Percentiles rank a stretch among this genome's conserved stretches.
These are phyloP conservation scores for Yarrowia sp. DNA, from an alignment of 805 yeast genomes.

Conservation along the genomic window DNA sequence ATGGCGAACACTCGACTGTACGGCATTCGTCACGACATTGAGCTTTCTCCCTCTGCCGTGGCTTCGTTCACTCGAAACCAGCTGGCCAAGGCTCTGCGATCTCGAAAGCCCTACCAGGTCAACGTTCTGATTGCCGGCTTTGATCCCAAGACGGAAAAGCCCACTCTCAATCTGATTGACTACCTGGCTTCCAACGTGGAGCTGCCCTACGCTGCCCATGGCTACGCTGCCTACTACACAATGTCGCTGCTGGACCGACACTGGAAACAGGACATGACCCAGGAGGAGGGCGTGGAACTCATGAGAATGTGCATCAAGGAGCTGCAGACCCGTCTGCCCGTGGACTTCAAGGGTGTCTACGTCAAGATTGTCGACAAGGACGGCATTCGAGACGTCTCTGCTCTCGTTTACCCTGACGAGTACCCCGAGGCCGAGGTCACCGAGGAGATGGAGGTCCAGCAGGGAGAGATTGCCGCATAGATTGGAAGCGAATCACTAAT, in stretches of 20 bases:
- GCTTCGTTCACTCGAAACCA: conserved; percentile 88
- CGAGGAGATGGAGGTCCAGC: conserved; percentile 28
- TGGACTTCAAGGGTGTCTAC: conserved; percentile 88
- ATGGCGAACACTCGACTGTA: conserved; percentile 91
- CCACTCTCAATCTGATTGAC: conserved; percentile 86
- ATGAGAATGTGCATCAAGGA: conserved; percentile 78
- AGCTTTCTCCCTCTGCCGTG: conserved; percentile 82
- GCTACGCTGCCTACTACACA: conserved; percentile 96
- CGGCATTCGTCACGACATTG: conserved; percentile 82
- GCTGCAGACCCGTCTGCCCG: conserved; percentile 82
- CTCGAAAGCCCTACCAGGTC: conserved; percentile 96
- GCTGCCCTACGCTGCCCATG: conserved; percentile 96
- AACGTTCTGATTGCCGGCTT: conserved; percentile 88
- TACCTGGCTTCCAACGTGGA: conserved; percentile 91
- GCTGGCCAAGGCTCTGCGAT: conserved; percentile 85
- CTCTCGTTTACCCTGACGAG: conserved; percentile 23
- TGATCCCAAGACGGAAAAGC: conserved; percentile 63
- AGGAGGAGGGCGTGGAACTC: conserved; percentile 79
- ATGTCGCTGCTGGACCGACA: conserved; percentile 90
- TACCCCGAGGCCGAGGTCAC: conserved; percentile 20
- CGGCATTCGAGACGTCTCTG: conserved; percentile 53
- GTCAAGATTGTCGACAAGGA: conserved; percentile 71
- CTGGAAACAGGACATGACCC: conserved; percentile 75
- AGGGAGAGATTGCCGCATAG: conserved; percentile 25
- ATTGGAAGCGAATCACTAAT: not conserved